Evolutionary conservation across 2,329 filamentous ascomycete genomes (phyloP).

Genomic region (Aspergillus tanneri): DNA sequence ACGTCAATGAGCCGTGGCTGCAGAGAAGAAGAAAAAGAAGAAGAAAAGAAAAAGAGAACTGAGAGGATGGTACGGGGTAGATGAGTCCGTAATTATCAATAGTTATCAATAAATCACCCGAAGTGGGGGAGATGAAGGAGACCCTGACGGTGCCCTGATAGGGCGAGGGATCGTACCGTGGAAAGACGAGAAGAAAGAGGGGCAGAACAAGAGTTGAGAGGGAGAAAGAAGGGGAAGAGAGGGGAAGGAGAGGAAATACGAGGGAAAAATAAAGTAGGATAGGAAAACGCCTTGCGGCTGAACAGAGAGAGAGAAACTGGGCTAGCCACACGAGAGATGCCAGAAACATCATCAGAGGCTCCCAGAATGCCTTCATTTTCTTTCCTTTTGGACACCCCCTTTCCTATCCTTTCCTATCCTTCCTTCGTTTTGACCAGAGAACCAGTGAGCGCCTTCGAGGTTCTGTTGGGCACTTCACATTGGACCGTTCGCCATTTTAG

Average conservation of each 20-base stretch:
- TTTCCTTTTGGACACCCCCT: neutral
- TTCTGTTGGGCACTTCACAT: neutral
- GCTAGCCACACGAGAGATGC: slow-evolving; percentile 6
- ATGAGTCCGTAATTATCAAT: too few relatives aligned
- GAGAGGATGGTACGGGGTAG: neutral
- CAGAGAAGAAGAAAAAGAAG: slow-evolving; percentile 3
- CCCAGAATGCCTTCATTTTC: too few relatives aligned
- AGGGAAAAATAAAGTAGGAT: neutral
- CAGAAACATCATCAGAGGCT: neutral
- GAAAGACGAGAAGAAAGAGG: slow-evolving; percentile 2
- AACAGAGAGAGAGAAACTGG: slow-evolving; percentile 5
- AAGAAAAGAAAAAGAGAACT: neutral
- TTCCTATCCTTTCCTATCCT: neutral
- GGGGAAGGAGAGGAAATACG: neutral
- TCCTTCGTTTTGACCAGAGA: neutral
- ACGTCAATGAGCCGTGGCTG: neutral
- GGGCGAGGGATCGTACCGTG: too few relatives aligned
- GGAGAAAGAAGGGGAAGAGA: slow-evolving; percentile 4
- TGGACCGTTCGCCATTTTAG: neutral
- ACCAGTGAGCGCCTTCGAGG: too few relatives aligned
- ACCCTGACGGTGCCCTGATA: too few relatives aligned
- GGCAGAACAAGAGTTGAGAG: neutral
- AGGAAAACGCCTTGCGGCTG: slow-evolving; percentile 15
- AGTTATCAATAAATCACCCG: too few relatives aligned
- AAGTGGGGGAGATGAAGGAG: neutral